A percentile compares a stretch with the other conserved stretches of the same genome.
These are phyloP conservation scores for Ustilago esculenta DNA, from an alignment of 1,284 basidiomycete genomes.

Conservation along the genomic window DNA sequence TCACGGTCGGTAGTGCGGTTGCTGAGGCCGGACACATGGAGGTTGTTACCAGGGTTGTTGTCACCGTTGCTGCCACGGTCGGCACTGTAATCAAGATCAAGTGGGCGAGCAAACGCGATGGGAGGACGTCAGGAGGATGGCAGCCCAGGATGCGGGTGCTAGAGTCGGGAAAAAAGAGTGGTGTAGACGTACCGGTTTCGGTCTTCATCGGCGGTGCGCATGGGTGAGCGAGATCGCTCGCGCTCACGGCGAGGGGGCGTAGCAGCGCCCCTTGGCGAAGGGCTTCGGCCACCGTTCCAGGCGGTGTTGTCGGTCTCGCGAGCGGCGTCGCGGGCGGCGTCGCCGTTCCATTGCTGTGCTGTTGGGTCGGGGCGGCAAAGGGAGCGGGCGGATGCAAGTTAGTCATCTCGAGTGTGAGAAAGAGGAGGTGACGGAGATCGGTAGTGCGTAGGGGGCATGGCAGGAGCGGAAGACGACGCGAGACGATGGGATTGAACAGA, in stretches of 20 bases:
- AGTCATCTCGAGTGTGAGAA: constrained; percentile 18
- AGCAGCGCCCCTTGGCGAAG: constrained; percentile 45
- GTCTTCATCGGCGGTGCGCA: constrained; percentile 31
- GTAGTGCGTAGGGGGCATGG: neutral
- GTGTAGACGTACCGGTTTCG: constrained; percentile 46
- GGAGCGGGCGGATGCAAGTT: constrained; percentile 23
- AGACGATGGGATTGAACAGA: neutral
- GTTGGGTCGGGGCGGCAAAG: constrained; percentile 35
- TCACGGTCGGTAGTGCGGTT: constrained; percentile 82
- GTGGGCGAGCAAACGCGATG: neutral
- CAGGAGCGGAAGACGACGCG: constrained; percentile 1
- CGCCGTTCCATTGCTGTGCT: constrained; percentile 54
- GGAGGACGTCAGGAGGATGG: neutral
- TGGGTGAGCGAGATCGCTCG: constrained; percentile 45
- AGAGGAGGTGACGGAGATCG: constrained; percentile 1
- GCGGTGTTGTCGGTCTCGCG: constrained; percentile 48
- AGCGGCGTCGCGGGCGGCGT: constrained; percentile 52
- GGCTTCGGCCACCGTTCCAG: constrained; percentile 44
- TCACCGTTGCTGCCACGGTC: constrained; percentile 69
- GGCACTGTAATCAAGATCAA: constrained; percentile 1
- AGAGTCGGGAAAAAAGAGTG: too few relatives aligned
- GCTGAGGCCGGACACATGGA: constrained; percentile 90
- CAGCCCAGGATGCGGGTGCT: neutral
- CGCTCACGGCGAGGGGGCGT: constrained; percentile 55
- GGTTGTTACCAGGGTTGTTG: constrained; percentile 90